Percentiles rank a stretch among this genome's conserved stretches.
These are phyloP conservation scores for Thielaviopsis musarum DNA, from an alignment of 2,329 filamentous ascomycete species.

Conservation along the genomic window DNA sequence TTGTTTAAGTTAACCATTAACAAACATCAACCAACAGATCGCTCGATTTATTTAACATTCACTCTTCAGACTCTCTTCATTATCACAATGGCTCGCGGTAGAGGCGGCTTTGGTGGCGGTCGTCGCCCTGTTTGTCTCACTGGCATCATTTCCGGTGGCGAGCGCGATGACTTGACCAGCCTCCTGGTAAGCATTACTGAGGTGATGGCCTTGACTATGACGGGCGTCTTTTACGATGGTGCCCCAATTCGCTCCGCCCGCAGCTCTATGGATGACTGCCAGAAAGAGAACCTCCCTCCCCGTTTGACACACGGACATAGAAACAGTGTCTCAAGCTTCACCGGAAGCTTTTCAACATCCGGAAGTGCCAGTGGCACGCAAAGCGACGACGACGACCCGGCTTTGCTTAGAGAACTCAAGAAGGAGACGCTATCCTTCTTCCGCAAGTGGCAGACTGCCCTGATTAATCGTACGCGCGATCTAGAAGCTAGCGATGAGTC, in stretches of 20 bases:
- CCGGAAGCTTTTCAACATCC: background rate
- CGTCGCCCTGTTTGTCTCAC: constrained; percentile 35
- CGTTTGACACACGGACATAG: constrained; percentile 10
- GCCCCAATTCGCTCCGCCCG: background rate
- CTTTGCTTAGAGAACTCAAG: constrained; percentile 46
- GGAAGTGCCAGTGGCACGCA: constrained; percentile 12
- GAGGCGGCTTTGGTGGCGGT: constrained; percentile 18
- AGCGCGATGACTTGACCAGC: constrained; percentile 34
- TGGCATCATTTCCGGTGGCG: constrained; percentile 27
- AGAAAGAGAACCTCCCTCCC: constrained; percentile 10
- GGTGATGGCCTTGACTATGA: constrained; percentile 35
- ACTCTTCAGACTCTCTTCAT: background rate
- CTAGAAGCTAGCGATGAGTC: constrained; percentile 21
- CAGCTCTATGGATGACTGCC: background rate
- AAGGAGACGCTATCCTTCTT: constrained; percentile 54
- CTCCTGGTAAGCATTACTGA: constrained; percentile 37
- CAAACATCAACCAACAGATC: background rate
- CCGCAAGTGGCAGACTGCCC: constrained; percentile 59
- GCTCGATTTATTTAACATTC: background rate
- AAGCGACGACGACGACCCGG: constrained; percentile 19
- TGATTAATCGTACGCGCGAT: constrained; percentile 55
- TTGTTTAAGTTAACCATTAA: background rate
- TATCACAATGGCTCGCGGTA: constrained; percentile 24
- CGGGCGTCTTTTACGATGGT: constrained; percentile 28
- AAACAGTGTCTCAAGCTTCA: constrained; percentile 13